Conservation (phyloP, 2,329 filamentous ascomycete genomes). For the Colletotrichum sp. region DNA sequence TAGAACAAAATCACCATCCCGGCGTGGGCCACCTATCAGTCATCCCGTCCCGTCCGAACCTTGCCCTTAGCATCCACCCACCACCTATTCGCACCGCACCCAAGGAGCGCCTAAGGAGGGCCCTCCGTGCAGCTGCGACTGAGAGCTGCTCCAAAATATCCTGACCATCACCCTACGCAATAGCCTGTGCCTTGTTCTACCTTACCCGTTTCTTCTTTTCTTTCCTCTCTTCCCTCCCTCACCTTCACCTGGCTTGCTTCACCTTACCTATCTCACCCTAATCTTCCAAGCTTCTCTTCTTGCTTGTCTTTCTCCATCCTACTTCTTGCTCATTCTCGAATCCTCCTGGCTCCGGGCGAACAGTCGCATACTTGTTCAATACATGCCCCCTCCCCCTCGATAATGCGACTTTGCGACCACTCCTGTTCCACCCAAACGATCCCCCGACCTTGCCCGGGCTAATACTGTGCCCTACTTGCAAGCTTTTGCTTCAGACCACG, state of each 20-base stretch:
- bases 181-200: neutral
- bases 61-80: neutral
- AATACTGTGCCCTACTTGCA: neutral
- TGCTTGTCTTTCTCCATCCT: neutral
- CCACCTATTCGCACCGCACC: neutral
- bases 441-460: neutral
- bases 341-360: neutral
- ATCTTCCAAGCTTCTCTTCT: neutral
- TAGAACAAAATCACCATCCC: neutral
- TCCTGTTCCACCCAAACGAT: neutral
- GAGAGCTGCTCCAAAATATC: constrained; percentile 7
- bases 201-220: neutral
- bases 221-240: neutral
- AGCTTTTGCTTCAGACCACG: neutral
- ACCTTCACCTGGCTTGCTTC: neutral
- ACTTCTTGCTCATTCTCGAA: neutral
- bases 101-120: neutral
- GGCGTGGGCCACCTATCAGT: neutral
- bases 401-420: constrained; percentile 20
- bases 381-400: constrained; percentile 8
- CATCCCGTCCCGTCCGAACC: constrained; percentile 2
- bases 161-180: constrained; percentile 13
- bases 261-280: neutral
- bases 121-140: neutral
- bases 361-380: constrained; percentile 3